Base-by-base conservation (phyloP, 768 basidiomycete genomes). In the Boletus sensibilis region DNA sequence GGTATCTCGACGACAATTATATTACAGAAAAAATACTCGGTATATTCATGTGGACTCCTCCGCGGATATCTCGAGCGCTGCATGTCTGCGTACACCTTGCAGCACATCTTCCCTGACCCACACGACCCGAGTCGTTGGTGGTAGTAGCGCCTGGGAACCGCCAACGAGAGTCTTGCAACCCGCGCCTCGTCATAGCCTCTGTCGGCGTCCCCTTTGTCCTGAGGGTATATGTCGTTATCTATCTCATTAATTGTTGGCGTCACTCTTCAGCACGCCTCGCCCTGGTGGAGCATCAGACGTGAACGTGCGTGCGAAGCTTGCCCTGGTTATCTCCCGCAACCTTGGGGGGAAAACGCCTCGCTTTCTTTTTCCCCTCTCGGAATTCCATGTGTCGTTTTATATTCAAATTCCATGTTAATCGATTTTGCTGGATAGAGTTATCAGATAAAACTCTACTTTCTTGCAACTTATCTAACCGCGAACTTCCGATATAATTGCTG, bases 261-360 rank as follows among this genome's bases (percentile, higher is more conserved):
- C 35, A 34, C 52, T 21, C 61, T 49, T 38, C 14, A 42, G 47
- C 52, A 60, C 61, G 55, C 63, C 56, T 60, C 50, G n/a, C 61
- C 58, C 58, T 46, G 41, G 56, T 63, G 61, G 55, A 64, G 56
- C 64, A 61, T 56, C 65, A 58, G 29, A 18, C 25, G 27, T 61
- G 57, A 64, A 69, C 67, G 59, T 67, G 66, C 52, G 67, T 64
- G 58, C 56, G 67, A 68, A 63, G 67, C 64, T 60, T 54, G 13
- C 52, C 55, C 49, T 55, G 46, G 44, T 58, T 59, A 55, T 52
- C 42, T 53, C 46, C 45, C 21, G 52, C 62, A 58, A 52, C n/a
- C n/a, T n/a, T n/a, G n/a, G 53, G 34, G 20, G 56, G 53, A 12
- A 44, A 54, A 62, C 27, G 34, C 56, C 49, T 63, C 34, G 41